phyloP scores from a whole-genome alignment of 805 yeast species.

The Candida silvatica region DNA sequence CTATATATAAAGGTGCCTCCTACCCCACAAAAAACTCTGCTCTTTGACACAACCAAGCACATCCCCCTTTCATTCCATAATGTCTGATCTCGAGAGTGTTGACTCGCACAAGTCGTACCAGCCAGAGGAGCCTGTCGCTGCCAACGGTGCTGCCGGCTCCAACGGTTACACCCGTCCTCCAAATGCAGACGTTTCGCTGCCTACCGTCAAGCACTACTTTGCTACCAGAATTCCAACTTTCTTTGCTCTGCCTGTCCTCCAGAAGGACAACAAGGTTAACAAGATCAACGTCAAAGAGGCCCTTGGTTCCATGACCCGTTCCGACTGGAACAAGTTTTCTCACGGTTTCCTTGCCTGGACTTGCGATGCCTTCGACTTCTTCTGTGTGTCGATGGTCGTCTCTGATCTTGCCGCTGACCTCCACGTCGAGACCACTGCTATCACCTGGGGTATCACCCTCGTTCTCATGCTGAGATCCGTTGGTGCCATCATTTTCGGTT shows the following conservation, averaged over 20 bases:
- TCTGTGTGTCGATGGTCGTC: slow-evolving; percentile 28
- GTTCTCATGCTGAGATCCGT: slow-evolving; percentile 52
- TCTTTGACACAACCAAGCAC: too few relatives aligned
- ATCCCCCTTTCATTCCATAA: too few relatives aligned
- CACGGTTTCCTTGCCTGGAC: slow-evolving; percentile 45
- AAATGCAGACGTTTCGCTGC: slow-evolving; percentile 8
- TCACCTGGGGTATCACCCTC: slow-evolving; percentile 38
- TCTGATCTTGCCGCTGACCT: slow-evolving; percentile 32
- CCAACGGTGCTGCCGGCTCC: background rate
- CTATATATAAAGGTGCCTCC: too few relatives aligned
- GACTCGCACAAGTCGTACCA: background rate
- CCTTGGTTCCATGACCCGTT: slow-evolving; percentile 31
- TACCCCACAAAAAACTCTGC: too few relatives aligned
- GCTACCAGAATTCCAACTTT: slow-evolving; percentile 8
- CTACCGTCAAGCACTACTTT: slow-evolving; percentile 5
- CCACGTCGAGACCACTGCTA: slow-evolving; percentile 27
- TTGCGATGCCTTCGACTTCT: slow-evolving; percentile 47
- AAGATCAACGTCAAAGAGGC: slow-evolving; percentile 45
- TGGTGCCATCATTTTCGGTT: slow-evolving; percentile 45
- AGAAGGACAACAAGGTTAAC: background rate
- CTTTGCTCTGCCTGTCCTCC: slow-evolving; percentile 6
- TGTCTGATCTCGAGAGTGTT: slow-evolving; percentile 3
- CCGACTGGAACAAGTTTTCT: slow-evolving; percentile 38
- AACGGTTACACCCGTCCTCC: background rate
- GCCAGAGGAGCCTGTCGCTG: background rate